Base-by-base conservation (phyloP, 441 rosid genomes). In the Croton setiger region DNA sequence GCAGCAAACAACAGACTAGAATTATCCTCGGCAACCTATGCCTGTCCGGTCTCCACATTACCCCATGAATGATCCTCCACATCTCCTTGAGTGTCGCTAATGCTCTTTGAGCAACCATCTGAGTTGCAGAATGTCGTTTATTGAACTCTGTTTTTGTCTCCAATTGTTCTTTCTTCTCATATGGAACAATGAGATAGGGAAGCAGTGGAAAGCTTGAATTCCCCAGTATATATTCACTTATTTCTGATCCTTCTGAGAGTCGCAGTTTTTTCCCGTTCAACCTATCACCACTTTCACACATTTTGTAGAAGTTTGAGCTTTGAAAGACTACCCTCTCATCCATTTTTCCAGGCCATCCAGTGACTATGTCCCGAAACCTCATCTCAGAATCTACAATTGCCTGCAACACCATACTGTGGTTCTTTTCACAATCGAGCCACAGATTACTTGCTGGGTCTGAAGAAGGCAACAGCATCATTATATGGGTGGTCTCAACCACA, bases 1-100 rank as follows among this genome's bases (percentile, higher is more conserved):
- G 91, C 37, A 88, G 88, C 85, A 88, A 66, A 78, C 94, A 88
- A 76, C 91, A 88, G 35, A 86, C 91, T 0, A 86, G 81, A 75
- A 88, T 81, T 53, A 86, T 83, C 81, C 94, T 85, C 0, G 89
- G 89, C 77, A 86, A 72, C 75, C 79, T 83, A 55, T 84, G 84
- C 54, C 76, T 81, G 80, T 86, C 94, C 0, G 94, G 94, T 75
- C 91, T 79, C 91, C 91, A 88, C 94, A 85, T 88, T 14, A 81
- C 86, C 59, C 87, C 87, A 1, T 76, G 80, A 64, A 88, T 86
- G 72, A 88, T 86, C 74, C 79, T 84, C 94, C 89, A 85, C 53
- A 53, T 81, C 47, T 84, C 89, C 75, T 88, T 88, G 70, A 88
- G 70, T 73, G 81, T 79, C 23, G 83, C 76, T 36, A 86, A 73